Evolutionary conservation across 495 filamentous ascomycete genomes (phyloP).

Genomic region (Oidiodendron maius): DNA sequence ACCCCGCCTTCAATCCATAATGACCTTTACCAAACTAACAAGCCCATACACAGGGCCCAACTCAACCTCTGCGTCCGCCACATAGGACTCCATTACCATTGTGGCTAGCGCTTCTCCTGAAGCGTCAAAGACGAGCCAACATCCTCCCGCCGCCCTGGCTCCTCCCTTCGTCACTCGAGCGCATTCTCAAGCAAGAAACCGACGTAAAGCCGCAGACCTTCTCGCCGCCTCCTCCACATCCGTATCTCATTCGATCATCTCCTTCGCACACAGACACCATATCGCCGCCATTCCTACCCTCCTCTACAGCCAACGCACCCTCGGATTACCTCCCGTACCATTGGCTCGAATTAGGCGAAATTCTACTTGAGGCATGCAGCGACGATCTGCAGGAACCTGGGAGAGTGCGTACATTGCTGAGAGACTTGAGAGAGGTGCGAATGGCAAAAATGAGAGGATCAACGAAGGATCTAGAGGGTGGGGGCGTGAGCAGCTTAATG

Average conservation of each 20-base stretch:
- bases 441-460: constrained; percentile 82
- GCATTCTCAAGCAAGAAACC: constrained; percentile 77
- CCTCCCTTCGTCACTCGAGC: constrained; percentile 58
- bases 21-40: not conserved
- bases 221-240: constrained; percentile 64
- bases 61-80: constrained; percentile 70
- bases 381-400: constrained; percentile 81
- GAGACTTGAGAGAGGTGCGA: constrained; percentile 81
- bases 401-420: constrained; percentile 64
- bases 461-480: constrained; percentile 63
- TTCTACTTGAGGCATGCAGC: constrained; percentile 73
- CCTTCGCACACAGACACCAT: constrained; percentile 18
- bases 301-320: constrained; percentile 52
- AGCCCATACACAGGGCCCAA: constrained; percentile 55
- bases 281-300: constrained; percentile 57
- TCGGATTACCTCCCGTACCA: constrained; percentile 78
- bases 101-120: constrained; percentile 96
- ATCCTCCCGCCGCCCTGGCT: constrained; percentile 91
- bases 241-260: constrained; percentile 26
- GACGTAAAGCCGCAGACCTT: constrained; percentile 57
- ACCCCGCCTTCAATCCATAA: constrained; percentile 9
- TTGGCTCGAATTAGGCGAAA: constrained; percentile 84
- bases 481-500: constrained; percentile 66
- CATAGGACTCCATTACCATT: constrained; percentile 76
- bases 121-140: constrained; percentile 90